Conservation (phyloP, 768 basidiomycete species). For the Cyclocybe cylindracea region DNA sequence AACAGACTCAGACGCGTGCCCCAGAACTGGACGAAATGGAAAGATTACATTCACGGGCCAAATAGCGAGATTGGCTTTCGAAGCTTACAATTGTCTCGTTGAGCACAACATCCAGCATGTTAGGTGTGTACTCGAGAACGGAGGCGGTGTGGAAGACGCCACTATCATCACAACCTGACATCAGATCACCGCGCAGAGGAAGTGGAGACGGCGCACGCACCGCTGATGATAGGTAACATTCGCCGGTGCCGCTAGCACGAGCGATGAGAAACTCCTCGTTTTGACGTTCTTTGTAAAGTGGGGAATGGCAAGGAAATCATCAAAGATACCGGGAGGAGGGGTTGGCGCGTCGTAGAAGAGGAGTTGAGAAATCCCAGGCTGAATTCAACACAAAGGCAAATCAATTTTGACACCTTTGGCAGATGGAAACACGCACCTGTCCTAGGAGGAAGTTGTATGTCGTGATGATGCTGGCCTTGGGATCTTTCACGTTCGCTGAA, state of each 20-base stretch:
- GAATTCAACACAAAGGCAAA: conserved; percentile 17
- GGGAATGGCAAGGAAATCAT: conserved; percentile 48
- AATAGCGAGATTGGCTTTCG: neutral
- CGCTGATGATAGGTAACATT: conserved; percentile 30
- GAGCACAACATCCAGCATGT: conserved; percentile 38
- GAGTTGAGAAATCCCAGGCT: conserved; percentile 17
- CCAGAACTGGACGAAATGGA: conserved; percentile 39
- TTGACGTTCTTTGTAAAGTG: conserved; percentile 34
- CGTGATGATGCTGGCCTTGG: conserved; percentile 52
- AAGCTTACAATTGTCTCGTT: conserved; percentile 40
- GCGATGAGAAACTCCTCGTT: conserved; percentile 40
- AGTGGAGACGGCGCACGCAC: conserved; percentile 6
- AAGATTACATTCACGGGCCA: neutral
- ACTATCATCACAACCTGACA: conserved; percentile 6
- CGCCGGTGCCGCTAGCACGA: conserved; percentile 38
- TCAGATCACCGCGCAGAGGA: neutral
- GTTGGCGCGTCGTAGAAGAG: conserved; percentile 65
- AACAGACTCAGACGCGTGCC: conserved; percentile 28
- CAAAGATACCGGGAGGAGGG: conserved; percentile 50
- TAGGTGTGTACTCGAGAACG: conserved; percentile 32
- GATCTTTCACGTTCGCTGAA: conserved; percentile 43
- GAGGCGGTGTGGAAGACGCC: conserved; percentile 45
- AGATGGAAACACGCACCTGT: conserved; percentile 27
- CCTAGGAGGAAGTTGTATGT: conserved; percentile 40
- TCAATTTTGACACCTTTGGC: neutral